These are phyloP conservation scores for Plasmodium coatneyi DNA, from an alignment of 169 alveolate species.

Conservation along the genomic window DNA sequence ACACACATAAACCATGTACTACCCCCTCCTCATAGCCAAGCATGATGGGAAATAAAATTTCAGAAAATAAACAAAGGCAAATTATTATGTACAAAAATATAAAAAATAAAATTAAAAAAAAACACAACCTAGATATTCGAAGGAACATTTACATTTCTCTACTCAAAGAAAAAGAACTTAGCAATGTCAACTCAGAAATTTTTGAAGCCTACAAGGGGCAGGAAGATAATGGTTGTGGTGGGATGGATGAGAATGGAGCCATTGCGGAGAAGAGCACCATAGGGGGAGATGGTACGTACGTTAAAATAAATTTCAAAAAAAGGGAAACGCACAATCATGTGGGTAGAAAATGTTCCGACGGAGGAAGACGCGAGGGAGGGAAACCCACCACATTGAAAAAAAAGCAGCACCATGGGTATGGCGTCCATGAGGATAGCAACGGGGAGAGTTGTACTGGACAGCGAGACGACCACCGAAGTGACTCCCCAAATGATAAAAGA, in stretches of 20 bases:
- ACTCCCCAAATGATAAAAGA: slow-evolving; percentile 7
- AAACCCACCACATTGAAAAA: background rate
- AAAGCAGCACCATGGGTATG: background rate
- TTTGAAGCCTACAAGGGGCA: slow-evolving; percentile 20
- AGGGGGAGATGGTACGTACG: background rate
- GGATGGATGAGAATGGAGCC: background rate
- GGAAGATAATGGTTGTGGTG: background rate
- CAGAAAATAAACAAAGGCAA: slow-evolving; percentile 51
- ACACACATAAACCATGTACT: background rate
- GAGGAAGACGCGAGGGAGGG: background rate
- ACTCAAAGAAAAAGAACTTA: slow-evolving; percentile 17
- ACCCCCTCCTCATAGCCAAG: background rate
- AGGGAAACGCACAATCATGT: background rate
- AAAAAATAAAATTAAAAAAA: slow-evolving; percentile 49
- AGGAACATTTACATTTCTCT: slow-evolving; percentile 35
- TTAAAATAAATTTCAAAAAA: slow-evolving; percentile 29
- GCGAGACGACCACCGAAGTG: background rate
- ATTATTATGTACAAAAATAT: slow-evolving; percentile 54
- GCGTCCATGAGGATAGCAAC: background rate
- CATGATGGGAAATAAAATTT: slow-evolving; percentile 56
- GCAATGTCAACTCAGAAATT: slow-evolving; percentile 10
- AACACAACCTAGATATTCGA: slow-evolving; percentile 21
- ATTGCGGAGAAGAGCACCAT: background rate
- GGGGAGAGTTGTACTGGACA: background rate
- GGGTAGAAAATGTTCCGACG: background rate